Evolutionary conservation across 2,329 filamentous ascomycete genomes (phyloP), one percentile per base, ranked within the genome.

Genomic region (Fusarium succisae): DNA sequence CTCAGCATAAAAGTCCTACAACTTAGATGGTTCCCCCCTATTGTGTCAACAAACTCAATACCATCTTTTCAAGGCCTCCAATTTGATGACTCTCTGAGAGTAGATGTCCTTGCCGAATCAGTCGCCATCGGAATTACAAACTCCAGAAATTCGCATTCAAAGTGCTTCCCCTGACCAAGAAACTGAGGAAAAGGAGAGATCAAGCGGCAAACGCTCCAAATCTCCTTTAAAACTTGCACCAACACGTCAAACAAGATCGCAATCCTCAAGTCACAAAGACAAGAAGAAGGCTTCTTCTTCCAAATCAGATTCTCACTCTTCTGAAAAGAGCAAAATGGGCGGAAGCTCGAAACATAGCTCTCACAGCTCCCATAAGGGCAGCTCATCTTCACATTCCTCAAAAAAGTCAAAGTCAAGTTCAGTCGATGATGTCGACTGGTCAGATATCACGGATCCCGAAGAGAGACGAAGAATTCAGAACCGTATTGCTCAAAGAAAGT

Each of bases 381-480:
- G 76, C 62, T 76, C 76, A 30, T 72, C 77, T 12, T 76, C 76
- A 37, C 47, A 66, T 57, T 75, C 72, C 9, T 80, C 83, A 9
- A 85, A 84, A 63, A 86, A 83, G 63, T 76, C 80, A 55, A 87
- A 84, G 71, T 80, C 84, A 10, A 83, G 77, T 38, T 55, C 80
- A 28, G 87, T 86, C 72, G 84, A 84, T 6, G 72, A 74, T 38
- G 87, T 92, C 72, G 90, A 94, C 82, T 95, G 93, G 93, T 86
- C 88, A 35, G 88, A 91, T 1, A 87, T 94, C 48, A 89, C 88
- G 12, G 92, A 94, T 75, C 91, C 91, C 0, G 90, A 91, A 69
- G 91, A 94, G 83, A 87, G 93, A 78, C 86, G 93, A 71, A 91
- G 92, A 69, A 92, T 94, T 57, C 93, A 95, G 80, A 95, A 95